phyloP scores from a whole-genome alignment of 179 eudicot genomes.

The Carnegiea gigantea region DNA sequence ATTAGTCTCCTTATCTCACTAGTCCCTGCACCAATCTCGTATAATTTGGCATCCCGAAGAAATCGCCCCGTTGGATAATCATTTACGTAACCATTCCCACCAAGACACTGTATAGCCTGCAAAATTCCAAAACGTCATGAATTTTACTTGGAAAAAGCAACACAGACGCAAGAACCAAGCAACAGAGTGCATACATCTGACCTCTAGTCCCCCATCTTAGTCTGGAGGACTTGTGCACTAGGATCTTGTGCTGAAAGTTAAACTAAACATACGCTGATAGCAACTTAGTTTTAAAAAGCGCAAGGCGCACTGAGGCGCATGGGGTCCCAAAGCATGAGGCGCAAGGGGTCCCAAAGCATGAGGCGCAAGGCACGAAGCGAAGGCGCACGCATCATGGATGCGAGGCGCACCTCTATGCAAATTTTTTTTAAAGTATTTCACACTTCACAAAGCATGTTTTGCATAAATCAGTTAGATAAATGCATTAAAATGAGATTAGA shows the following conservation, averaged over 20 bases:
- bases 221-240: not conserved
- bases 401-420: no score
- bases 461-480: no score
- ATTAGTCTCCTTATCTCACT: slow-evolving; percentile 94
- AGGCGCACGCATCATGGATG: no score
- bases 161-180: not conserved
- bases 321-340: no score
- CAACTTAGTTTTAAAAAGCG: no score
- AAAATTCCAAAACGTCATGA: not conserved
- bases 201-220: not conserved
- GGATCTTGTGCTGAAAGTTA: not conserved
- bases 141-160: not conserved
- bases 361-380: no score
- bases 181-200: no score
- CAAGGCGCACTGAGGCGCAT: no score
- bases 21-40: slow-evolving; percentile 97
- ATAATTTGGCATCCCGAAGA: slow-evolving; percentile 91
- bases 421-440: no score
- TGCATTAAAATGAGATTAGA: no score
- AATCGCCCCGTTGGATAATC: slow-evolving; percentile 94
- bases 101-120: slow-evolving; percentile 98
- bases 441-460: no score
- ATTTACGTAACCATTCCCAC: slow-evolving; percentile 94
- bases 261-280: not conserved
- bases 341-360: no score